A percentile compares a stretch with the other conserved stretches of the same genome.
Evolutionary conservation across 768 basidiomycete species (phyloP).

Genomic region (Serendipita sp.): DNA sequence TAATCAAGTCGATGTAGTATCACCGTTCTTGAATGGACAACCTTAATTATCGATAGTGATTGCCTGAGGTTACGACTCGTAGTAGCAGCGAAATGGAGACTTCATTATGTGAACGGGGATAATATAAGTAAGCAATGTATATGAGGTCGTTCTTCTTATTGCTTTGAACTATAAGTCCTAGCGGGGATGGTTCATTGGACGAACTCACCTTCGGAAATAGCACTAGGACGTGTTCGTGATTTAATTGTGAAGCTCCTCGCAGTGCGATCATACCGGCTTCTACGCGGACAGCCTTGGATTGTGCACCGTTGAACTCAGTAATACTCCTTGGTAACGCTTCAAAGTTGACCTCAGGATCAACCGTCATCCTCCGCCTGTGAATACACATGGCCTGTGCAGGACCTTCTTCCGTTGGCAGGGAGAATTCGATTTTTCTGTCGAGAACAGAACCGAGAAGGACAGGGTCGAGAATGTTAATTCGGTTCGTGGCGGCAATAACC

Average conservation of each 20-base stretch:
- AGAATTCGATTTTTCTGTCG: constrained; percentile 98
- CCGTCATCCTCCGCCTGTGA: constrained; percentile 91
- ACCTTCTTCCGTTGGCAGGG: constrained; percentile 90
- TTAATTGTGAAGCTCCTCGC: constrained; percentile 73
- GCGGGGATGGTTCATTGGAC: background rate
- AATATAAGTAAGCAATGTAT: constrained; percentile 57
- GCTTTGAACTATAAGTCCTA: constrained; percentile 57
- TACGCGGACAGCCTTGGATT: constrained; percentile 93
- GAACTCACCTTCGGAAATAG: constrained; percentile 63
- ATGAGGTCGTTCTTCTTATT: constrained; percentile 99
- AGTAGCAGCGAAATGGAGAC: no score
- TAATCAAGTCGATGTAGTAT: no score
- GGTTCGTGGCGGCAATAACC: constrained; percentile 98
- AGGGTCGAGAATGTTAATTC: constrained; percentile 96
- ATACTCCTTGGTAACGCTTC: constrained; percentile 93
- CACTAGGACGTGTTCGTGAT: constrained; percentile 90
- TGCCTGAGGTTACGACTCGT: no score
- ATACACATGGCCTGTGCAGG: constrained; percentile 92
- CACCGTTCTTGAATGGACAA: no score
- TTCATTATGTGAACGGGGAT: no score
- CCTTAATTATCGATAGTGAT: no score
- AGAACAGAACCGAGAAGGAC: constrained; percentile 97
- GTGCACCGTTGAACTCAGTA: constrained; percentile 96
- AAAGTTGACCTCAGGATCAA: constrained; percentile 78
- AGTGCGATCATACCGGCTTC: constrained; percentile 99